A percentile compares a stretch with the other conserved stretches of the same genome.
Conservation (phyloP, 2,329 filamentous ascomycete genomes). For the Lasiodiplodia hormozganensis region DNA sequence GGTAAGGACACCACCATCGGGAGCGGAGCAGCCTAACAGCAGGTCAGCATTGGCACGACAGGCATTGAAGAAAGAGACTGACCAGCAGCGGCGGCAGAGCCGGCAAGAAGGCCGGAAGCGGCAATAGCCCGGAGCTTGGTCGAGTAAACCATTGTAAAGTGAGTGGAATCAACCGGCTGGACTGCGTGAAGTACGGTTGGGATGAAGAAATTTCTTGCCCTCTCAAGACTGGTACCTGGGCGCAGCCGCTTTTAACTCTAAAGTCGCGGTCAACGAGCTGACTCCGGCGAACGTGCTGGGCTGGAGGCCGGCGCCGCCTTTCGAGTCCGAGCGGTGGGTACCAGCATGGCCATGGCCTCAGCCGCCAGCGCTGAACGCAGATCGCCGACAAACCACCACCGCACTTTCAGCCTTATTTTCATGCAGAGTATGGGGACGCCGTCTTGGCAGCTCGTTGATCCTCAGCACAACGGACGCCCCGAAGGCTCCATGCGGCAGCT, state of each 20-base stretch:
- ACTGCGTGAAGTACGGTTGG: slow-evolving; percentile 2
- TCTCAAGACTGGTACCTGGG: neutral
- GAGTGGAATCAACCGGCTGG: slow-evolving; percentile 8
- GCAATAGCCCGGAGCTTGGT: slow-evolving; percentile 21
- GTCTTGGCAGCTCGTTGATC: slow-evolving; percentile 4
- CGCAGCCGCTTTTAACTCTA: slow-evolving; percentile 2
- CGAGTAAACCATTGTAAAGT: slow-evolving; percentile 19
- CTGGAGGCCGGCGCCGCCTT: slow-evolving; percentile 3
- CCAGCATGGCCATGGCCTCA: slow-evolving; percentile 19
- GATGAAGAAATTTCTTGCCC: slow-evolving; percentile 24
- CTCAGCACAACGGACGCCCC: neutral
- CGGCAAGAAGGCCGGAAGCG: slow-evolving; percentile 14
- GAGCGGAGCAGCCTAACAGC: slow-evolving; percentile 12
- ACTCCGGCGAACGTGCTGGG: slow-evolving; percentile 4
- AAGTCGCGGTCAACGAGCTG: slow-evolving; percentile 22
- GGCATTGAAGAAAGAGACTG: neutral
- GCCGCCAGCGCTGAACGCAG: neutral
- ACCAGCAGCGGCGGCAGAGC: slow-evolving; percentile 22
- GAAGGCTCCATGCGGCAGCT: neutral
- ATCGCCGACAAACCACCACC: slow-evolving; percentile 11
- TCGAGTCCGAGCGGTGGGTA: slow-evolving; percentile 19
- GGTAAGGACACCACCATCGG: slow-evolving; percentile 10
- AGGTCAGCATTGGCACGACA: neutral
- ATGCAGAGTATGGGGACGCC: slow-evolving; percentile 7
- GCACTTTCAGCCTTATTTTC: neutral